Evolutionary conservation across 2,329 filamentous ascomycete genomes (phyloP).

Genomic region (Epichloe sp.): DNA sequence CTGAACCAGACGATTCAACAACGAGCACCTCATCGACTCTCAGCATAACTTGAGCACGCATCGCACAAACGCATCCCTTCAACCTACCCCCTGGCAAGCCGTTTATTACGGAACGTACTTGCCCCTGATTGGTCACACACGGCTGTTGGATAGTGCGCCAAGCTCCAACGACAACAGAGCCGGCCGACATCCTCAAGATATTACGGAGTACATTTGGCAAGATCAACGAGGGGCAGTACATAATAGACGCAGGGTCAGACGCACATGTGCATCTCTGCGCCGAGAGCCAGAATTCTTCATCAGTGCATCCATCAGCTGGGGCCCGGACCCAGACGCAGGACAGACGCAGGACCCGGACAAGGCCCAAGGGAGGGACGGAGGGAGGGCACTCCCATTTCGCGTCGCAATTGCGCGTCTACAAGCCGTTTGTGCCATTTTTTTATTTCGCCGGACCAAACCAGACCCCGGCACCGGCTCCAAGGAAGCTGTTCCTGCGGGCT

Average conservation of each 20-base stretch:
- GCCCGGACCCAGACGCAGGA: neutral
- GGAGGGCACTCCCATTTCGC: neutral
- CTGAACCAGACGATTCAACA: no score
- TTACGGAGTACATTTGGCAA: neutral
- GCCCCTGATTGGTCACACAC: neutral
- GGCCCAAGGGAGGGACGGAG: neutral
- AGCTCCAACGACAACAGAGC: neutral
- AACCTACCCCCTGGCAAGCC: no score
- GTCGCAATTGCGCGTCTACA: neutral
- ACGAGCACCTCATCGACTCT: no score
- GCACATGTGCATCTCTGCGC: neutral
- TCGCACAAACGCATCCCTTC: neutral
- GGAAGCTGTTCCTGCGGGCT: neutral
- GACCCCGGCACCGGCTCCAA: neutral
- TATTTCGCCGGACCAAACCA: no score
- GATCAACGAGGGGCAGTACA: neutral
- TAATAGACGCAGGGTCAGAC: neutral
- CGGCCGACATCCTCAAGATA: neutral
- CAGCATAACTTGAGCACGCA: neutral
- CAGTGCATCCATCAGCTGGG: neutral
- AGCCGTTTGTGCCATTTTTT: neutral
- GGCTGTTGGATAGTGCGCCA: neutral
- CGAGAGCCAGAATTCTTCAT: neutral
- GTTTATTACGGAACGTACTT: neutral
- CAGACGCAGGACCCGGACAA: neutral